phyloP scores from a whole-genome alignment of 225 moss, liverwort and hornwort genomes.

The Bryum argenteum region DNA sequence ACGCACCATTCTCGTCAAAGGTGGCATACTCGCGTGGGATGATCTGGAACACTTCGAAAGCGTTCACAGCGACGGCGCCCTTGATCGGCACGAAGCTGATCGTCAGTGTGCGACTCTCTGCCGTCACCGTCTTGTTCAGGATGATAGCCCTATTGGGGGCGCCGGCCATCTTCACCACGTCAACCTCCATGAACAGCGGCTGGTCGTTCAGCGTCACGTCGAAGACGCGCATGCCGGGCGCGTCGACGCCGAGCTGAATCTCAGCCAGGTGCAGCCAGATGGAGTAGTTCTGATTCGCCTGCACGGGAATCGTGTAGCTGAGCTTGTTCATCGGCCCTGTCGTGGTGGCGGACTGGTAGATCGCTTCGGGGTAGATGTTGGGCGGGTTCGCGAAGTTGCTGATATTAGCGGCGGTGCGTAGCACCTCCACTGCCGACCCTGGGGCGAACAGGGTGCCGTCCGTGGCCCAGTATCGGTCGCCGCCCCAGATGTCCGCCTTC shows the following conservation, averaged over 20 bases:
- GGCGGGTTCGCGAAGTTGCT: conserved; percentile 60
- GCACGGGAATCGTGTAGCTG: conserved; percentile 69
- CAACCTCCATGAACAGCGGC: conserved; percentile 56
- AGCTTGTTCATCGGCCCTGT: conserved; percentile 58
- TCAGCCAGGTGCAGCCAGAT: conserved; percentile 96
- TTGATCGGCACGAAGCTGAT: conserved; percentile 62
- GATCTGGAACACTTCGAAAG: conserved; percentile 85
- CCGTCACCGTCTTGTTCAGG: conserved; percentile 66
- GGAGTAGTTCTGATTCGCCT: conserved; percentile 71
- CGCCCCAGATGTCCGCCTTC: conserved; percentile 86
- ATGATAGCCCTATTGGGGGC: conserved; percentile 55
- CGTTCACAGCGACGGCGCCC: conserved; percentile 71
- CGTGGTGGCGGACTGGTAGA: conserved; percentile 81
- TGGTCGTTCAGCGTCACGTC: conserved; percentile 59
- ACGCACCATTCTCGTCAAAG: conserved; percentile 56
- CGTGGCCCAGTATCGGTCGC: conserved; percentile 90
- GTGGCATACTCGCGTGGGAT: conserved; percentile 70
- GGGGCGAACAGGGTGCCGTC: conserved; percentile 58
- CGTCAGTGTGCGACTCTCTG: conserved; percentile 58
- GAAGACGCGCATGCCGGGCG: conserved; percentile 60
- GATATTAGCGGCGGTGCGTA: conserved; percentile 46
- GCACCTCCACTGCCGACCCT: conserved; percentile 37
- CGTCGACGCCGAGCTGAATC: conserved; percentile 43
- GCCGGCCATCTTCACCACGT: conserved; percentile 63
- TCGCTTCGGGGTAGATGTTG: conserved; percentile 81